Base-by-base conservation (phyloP, 2,329 filamentous ascomycete species). In the Fusarium armeniacum region DNA sequence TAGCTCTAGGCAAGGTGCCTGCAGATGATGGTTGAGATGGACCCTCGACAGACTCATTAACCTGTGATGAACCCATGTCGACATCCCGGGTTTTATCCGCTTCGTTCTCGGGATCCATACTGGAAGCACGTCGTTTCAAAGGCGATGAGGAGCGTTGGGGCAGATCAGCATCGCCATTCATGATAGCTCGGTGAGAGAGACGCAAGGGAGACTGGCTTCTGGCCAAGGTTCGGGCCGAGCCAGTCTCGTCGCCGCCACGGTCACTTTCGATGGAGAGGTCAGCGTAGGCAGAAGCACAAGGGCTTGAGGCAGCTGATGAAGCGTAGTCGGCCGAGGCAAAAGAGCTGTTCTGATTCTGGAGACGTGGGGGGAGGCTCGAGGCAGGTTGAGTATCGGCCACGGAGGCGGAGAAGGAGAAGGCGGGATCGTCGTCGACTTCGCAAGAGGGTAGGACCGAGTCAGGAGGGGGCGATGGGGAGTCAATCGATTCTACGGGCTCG, bases 91-190 rank as follows among this genome's bases (percentile, higher is more conserved):
- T 76, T 57, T 78, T 77, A 63, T 80, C 77, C 56, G 77, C 73
- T 38, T 82, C 78, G 26, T 76, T 75, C 50, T 86, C 85, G 51
- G 82, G 83, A 55, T 88, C 86, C 86, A 89, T 88, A 75, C 86
- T 89, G 62, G 86, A 89, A 36, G 88, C 88, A 67, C 85, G 84
- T 75, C 89, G 84, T 79, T 91, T 91, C 59, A 90, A 78, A 10
- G 89, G 89, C 22, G 89, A 91, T 30, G 88, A 90, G 22, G 89
- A 89, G 72, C 89, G 84, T 45, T 89, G 85, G 62, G 85, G 83
- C 26, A 83, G 75, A 66, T 90, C 86, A 70, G 84, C 82, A 78
- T 87, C 85, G 69, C 85, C 87, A 68, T 86, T 86, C 86, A 90
- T 89, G 62, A 89, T 84, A 71, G 82, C 84, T 67, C 86, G 83